A percentile compares a stretch with the other conserved stretches of the same genome.
phyloP scores from a whole-genome alignment of 2,329 filamentous ascomycete genomes.

The Clonostachys solani region DNA sequence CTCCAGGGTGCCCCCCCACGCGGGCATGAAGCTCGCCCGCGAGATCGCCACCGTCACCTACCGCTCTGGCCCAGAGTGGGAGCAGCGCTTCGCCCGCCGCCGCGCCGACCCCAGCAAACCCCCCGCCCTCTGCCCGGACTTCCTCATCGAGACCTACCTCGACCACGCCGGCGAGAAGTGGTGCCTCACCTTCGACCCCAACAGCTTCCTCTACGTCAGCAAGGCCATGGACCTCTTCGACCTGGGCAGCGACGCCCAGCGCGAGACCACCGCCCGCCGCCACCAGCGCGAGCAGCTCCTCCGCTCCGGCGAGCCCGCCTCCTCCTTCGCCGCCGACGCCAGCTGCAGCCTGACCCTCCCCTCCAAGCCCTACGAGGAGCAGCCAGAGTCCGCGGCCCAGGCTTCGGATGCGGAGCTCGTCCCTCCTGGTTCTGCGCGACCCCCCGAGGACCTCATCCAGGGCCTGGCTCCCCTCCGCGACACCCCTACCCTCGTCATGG shows the following conservation, averaged over 20 bases:
- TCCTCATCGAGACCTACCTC: slow-evolving; percentile 95
- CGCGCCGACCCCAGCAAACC: slow-evolving; percentile 82
- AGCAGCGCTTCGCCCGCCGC: slow-evolving; percentile 84
- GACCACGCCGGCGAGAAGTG: slow-evolving; percentile 99
- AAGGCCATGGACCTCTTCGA: slow-evolving; percentile 99
- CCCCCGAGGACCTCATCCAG: slow-evolving; percentile 74
- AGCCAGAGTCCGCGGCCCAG: slow-evolving; percentile 46
- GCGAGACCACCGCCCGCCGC: slow-evolving; percentile 57
- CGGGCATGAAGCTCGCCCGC: slow-evolving; percentile 95
- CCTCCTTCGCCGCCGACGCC: slow-evolving; percentile 41
- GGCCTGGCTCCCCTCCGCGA: slow-evolving; percentile 70
- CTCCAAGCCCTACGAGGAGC: slow-evolving; percentile 80
- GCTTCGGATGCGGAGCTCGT: slow-evolving; percentile 11
- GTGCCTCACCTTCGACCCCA: slow-evolving; percentile 93
- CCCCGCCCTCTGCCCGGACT: slow-evolving; percentile 93
- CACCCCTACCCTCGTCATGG: slow-evolving; percentile 83
- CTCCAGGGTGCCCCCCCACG: slow-evolving; percentile 80
- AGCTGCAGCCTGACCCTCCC: slow-evolving; percentile 79
- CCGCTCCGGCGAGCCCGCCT: slow-evolving; percentile 44
- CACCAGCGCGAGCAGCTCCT: slow-evolving; percentile 51
- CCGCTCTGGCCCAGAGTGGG: slow-evolving; percentile 94
- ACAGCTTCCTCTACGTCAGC: slow-evolving; percentile 91
- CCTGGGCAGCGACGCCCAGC: slow-evolving; percentile 69
- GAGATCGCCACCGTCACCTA: slow-evolving; percentile 99
- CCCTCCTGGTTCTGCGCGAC: slow-evolving; percentile 35